These are phyloP conservation scores for Malus asiatica DNA, from an alignment of 306 rosid genomes.

Conservation along the genomic window DNA sequence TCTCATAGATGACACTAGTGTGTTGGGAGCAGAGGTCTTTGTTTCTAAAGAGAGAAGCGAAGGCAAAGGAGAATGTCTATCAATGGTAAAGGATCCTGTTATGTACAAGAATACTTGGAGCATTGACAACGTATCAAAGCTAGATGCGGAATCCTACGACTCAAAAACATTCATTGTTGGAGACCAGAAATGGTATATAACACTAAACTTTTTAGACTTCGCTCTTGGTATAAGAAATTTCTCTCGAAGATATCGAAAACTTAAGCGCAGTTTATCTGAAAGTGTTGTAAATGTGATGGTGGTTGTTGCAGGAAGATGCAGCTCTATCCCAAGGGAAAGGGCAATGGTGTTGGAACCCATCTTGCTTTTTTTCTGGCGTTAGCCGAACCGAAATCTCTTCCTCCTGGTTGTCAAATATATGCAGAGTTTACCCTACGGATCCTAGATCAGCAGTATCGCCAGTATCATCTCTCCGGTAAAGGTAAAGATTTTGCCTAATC, in stretches of 20 bases:
- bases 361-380: constrained; percentile 36
- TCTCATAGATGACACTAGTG: constrained; percentile 44
- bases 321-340: constrained; percentile 54
- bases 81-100: constrained; percentile 40
- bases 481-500: constrained; percentile 18
- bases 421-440: constrained; percentile 39
- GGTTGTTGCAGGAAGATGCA: constrained; percentile 43
- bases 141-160: constrained; percentile 22
- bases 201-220: neutral
- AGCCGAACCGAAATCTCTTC: constrained; percentile 34
- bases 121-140: constrained; percentile 36
- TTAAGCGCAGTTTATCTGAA: too few species aligned
- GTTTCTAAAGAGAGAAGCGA: constrained; percentile 44
- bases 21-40: constrained; percentile 66
- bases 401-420: constrained; percentile 35
- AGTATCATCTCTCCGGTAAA: constrained; percentile 15
- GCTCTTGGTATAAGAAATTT: neutral
- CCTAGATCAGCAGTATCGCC: constrained; percentile 23
- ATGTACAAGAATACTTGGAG: constrained; percentile 35
- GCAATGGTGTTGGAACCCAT: constrained; percentile 29
- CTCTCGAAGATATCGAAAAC: neutral
- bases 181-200: constrained; percentile 41
- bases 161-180: constrained; percentile 43
- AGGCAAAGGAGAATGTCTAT: constrained; percentile 46
- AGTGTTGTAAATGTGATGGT: too few species aligned